Evolutionary conservation across 2,329 filamentous ascomycete genomes (phyloP), one percentile per base, ranked within the genome.

Genomic region (Neospermospora avenae): DNA sequence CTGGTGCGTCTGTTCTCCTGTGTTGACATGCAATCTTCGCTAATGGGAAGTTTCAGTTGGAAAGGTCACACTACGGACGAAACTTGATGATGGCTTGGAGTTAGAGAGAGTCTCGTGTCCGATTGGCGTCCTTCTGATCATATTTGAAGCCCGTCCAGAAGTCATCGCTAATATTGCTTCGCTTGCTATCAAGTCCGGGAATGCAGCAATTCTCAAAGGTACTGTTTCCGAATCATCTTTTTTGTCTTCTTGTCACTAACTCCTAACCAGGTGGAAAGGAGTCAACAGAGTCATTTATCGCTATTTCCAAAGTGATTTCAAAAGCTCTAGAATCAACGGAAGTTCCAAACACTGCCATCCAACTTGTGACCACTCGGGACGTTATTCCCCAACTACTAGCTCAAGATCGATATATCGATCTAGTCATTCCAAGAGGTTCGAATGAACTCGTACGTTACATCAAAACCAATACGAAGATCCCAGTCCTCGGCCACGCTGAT

Each of bases 131-230:
- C 84, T 99, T 44, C 84, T 99, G 67, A 95, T 99, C 76, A 98
- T 99, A 72, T 99, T 99, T 72, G 95, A 99, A 77, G 95, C 95
- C 37, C 89, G 95, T 7, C 95, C 95, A 6, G 95, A 99, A 77
- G 95, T 99, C 66, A 97, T 99, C 72, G 95, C 93, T 72, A 99
- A 99, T 75, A 98, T 99, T 71, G 92, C 95, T 64, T 91, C 93
- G 3, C 81, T 99, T 24, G 93, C 95, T 39, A 90, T 99, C 76
- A 99, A 99, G 75, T 98, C 93, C 13, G 95, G 92, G 70, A 99
- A 99, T 75, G 90, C 95, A 37, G 95, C 93, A 55, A 98, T 99
- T 70, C 80, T 99, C 63, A 99, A 99, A 81, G 93, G 87, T 82
- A 69, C 11, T 63, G 6, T 31, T 24, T 10, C 18, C 22, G 11